These are phyloP conservation scores for Microcos paniculata DNA, from an alignment of 345 rosid genomes.

Conservation along the genomic window DNA sequence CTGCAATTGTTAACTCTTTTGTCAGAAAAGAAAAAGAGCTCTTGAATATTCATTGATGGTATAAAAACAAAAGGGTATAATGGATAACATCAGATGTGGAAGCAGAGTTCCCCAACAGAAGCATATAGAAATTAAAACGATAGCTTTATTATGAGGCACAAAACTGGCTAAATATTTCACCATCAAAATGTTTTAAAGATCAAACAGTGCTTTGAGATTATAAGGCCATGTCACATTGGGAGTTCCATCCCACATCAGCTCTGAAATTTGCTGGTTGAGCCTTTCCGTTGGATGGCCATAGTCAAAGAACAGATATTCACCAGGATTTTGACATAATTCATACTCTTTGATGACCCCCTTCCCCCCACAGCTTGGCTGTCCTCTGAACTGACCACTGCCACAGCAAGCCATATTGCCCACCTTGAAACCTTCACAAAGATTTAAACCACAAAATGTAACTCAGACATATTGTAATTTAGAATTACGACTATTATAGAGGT, in stretches of 20 bases:
- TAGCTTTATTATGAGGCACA: too few species aligned
- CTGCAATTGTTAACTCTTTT: too few species aligned
- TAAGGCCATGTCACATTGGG: constrained; percentile 38
- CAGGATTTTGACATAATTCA: constrained; percentile 57
- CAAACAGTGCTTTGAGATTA: constrained; percentile 11
- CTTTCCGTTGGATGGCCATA: constrained; percentile 59
- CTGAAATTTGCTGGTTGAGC: constrained; percentile 49
- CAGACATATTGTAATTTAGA: neutral
- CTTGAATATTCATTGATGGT: too few species aligned
- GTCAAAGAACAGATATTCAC: constrained; percentile 61
- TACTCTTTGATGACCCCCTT: constrained; percentile 46
- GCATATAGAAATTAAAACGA: too few species aligned
- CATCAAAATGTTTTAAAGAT: too few species aligned
- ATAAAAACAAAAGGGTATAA: too few species aligned
- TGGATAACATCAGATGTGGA: too few species aligned
- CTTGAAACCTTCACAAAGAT: constrained; percentile 51
- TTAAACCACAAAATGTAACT: neutral
- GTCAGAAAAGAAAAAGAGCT: too few species aligned
- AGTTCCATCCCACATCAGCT: constrained; percentile 46
- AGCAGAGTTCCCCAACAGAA: too few species aligned
- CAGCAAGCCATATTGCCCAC: constrained; percentile 68
- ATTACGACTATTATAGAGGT: neutral
- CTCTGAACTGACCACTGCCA: constrained; percentile 62
- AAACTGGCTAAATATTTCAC: too few species aligned
- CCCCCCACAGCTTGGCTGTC: constrained; percentile 72